These are phyloP conservation scores for Linnemannia exigua DNA, from an alignment of 192 early-diverging fungal genomes.

Conservation along the genomic window DNA sequence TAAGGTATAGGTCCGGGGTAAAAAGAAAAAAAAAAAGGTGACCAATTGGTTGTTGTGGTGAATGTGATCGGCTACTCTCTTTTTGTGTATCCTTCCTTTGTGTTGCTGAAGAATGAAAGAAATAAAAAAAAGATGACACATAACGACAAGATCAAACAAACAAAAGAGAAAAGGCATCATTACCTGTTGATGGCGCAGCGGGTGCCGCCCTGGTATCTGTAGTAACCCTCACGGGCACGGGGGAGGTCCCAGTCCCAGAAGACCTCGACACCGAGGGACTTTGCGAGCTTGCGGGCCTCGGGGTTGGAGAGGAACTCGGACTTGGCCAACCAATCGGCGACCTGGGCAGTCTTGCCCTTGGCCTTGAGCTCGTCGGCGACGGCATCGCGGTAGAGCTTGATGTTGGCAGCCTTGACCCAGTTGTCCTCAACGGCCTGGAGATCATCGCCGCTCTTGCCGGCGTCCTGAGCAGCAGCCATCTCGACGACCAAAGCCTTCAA, in stretches of 20 bases:
- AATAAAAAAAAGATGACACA: conserved; percentile 63
- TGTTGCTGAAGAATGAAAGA: neutral
- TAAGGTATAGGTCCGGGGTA: neutral
- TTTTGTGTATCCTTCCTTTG: conserved; percentile 4
- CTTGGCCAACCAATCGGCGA: conserved; percentile 66
- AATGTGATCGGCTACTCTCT: conserved; percentile 3
- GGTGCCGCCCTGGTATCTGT: conserved; percentile 97
- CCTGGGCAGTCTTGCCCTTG: conserved; percentile 69
- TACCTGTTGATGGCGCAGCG: conserved; percentile 82
- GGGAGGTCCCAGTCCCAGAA: conserved; percentile 93
- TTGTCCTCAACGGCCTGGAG: conserved; percentile 88
- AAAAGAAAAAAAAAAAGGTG: neutral
- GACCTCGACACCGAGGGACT: conserved; percentile 77
- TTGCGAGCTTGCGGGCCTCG: conserved; percentile 87
- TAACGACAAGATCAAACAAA: conserved; percentile 88
- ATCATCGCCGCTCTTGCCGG: conserved; percentile 78
- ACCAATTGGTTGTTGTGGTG: neutral
- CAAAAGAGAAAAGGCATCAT: conserved; percentile 67
- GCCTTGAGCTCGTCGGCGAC: conserved; percentile 82
- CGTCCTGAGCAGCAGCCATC: conserved; percentile 86
- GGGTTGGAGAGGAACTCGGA: conserved; percentile 76
- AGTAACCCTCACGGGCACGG: conserved; percentile 95
- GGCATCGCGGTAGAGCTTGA: conserved; percentile 88
- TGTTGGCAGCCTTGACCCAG: conserved; percentile 83
- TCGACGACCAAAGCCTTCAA: conserved; percentile 78